Evolutionary conservation across 805 yeast species (phyloP).

Genomic region (Metschnikowia lochheadii): DNA sequence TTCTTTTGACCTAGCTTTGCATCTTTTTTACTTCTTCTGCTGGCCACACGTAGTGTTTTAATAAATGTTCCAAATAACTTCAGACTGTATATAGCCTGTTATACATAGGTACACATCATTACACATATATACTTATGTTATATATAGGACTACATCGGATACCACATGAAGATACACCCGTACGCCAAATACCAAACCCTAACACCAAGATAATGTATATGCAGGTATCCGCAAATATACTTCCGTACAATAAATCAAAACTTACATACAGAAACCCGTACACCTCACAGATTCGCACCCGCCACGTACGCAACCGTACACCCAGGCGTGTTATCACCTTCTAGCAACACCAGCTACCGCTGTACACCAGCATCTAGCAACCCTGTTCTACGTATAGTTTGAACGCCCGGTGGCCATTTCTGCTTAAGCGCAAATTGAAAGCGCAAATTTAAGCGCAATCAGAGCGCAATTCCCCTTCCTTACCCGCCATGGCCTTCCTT

Average conservation of each 20-base stretch:
- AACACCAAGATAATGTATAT: too few relatives aligned
- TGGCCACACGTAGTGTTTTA: slow-evolving; percentile 6
- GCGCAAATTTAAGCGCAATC: background rate
- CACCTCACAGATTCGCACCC: background rate
- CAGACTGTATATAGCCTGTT: too few relatives aligned
- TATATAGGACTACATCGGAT: too few relatives aligned
- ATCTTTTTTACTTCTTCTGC: background rate
- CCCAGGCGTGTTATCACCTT: background rate
- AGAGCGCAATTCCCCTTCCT: background rate
- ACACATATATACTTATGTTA: too few relatives aligned
- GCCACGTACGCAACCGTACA: background rate
- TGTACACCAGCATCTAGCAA: background rate
- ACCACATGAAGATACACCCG: background rate
- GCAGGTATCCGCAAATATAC: too few relatives aligned
- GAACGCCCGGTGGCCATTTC: too few relatives aligned
- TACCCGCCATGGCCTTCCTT: slow-evolving; percentile 7
- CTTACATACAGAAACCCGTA: background rate
- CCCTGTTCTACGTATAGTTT: background rate
- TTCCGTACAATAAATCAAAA: background rate
- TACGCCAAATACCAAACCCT: too few relatives aligned
- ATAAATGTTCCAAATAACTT: background rate
- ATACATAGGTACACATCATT: too few relatives aligned
- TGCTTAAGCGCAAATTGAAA: too few relatives aligned
- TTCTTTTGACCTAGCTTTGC: slow-evolving; percentile 24
- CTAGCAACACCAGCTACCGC: background rate